These are phyloP conservation scores for Pachysolen tannophilus DNA, from an alignment of 805 yeast genomes.

Conservation along the genomic window DNA sequence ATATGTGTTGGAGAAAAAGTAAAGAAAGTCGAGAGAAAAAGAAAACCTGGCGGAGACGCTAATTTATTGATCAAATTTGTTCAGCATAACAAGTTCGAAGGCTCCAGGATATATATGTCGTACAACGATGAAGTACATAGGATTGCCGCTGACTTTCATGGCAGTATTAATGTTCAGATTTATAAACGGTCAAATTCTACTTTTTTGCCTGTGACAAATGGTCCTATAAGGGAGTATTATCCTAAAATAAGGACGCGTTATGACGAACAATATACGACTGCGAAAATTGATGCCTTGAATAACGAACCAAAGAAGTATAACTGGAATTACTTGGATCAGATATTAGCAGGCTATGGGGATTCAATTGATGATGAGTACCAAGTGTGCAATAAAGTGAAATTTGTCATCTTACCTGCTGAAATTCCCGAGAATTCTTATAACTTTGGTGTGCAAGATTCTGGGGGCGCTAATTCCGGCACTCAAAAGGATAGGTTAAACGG, in stretches of 20 bases:
- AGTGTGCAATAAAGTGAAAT: constrained; percentile 61
- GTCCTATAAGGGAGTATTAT: constrained; percentile 28
- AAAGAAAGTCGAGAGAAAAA: constrained; percentile 52
- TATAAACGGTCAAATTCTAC: constrained; percentile 37
- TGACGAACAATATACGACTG: constrained; percentile 54
- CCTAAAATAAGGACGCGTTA: constrained; percentile 72
- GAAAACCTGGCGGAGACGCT: constrained; percentile 48
- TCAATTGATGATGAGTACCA: constrained; percentile 46
- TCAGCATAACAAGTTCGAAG: constrained; percentile 32
- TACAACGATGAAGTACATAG: constrained; percentile 83
- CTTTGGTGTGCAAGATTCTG: constrained; percentile 29
- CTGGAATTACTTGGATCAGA: constrained; percentile 91
- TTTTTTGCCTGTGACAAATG: constrained; percentile 13
- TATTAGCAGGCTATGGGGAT: constrained; percentile 86
- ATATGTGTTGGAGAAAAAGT: constrained; percentile 72
- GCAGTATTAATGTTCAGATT: constrained; percentile 71
- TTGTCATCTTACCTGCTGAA: constrained; percentile 78
- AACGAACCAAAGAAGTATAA: constrained; percentile 50
- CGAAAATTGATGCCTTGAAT: constrained; percentile 48
- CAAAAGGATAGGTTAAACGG: constrained; percentile 62
- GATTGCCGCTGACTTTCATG: constrained; percentile 63
- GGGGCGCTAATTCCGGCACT: too few relatives aligned
- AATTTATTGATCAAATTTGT: constrained; percentile 53
- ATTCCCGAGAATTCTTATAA: constrained; percentile 45
- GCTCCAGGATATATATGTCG: constrained; percentile 65